Evolutionary conservation across 495 filamentous ascomycete species (phyloP), one percentile per base, ranked within the genome.

Genomic region (Aspergillus coremiiformis): DNA sequence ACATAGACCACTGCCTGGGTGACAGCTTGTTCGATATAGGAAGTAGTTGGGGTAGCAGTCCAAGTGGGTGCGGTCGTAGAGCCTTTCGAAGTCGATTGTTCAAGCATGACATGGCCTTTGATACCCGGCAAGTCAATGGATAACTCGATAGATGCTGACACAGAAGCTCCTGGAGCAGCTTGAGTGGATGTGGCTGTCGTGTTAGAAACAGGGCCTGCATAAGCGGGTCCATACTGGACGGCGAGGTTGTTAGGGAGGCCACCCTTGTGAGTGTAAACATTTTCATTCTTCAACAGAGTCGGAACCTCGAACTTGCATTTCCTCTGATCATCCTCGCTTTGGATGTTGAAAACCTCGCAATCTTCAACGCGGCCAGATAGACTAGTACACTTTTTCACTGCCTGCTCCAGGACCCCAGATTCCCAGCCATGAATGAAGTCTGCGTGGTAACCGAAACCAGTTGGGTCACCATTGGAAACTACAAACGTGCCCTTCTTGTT

Each of bases 361-460:
- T 78, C 80, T 12, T 61, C 39, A 22, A 85, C 70, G 20, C 68
- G 27, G 12, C 84, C 84, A 5, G 74, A 72, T 7, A 56, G 64
- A 63, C 76, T 77, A 11, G 76, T 78, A 67, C 78, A 80, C 27
- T 63, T 59, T 12, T 76, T 52, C n/a, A 74, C 60, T 22, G 73
- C 74, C 29, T 72, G 12, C 39, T 73, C 64, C n/a, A 75, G 63
- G 41, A 70, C 50, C 21, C 66, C 69, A 4, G 64, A 61, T 20
- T 90, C 79, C 90, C 90, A 95, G 32, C 85, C 90, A 42, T 73
- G 79, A 58, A 94, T 86, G 69, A 94, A 94, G 62, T 95, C 90
- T 24, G 78, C 90, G 57, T 95, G 90, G 58, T 89, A 90, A 15
- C 87, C 88, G 50, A 74, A 90, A 35, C 89, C 89, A 50, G 83